Evolutionary conservation across 352 stramenopile genomes (phyloP), one percentile per base, ranked within the genome.

Genomic region (Halophytophthora polymorphica): DNA sequence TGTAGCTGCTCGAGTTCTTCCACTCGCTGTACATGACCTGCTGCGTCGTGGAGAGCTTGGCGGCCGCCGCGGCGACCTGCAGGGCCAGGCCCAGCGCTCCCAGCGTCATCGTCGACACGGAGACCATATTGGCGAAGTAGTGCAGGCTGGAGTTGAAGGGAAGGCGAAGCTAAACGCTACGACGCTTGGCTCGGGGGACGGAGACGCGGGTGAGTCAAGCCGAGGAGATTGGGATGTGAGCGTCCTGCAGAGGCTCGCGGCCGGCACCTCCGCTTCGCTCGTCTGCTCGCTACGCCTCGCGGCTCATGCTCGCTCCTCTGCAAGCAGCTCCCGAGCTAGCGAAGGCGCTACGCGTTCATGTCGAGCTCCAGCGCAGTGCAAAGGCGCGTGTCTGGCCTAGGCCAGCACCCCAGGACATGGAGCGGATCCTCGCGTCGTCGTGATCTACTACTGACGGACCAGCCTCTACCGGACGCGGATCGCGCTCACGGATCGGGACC

Each of bases 1-100:
- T 61, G 56, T 73, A 77, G 60, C 73, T 66, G 13, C 43, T 56
- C 17, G 64, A 66, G 35, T 73, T 57, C 53, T 64, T 73, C 60
- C 64, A 77, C 43, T 73, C 60, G 34, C 45, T 45, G 38, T 65
- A 71, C 28, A 53, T 58, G 48, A 58, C 56, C 34, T 66, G 46
- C 39, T 57, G 38, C 43, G 59, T 18, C 46, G 19, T 50, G 12
- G 36, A 49, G 19, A 56, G 8, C 12, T 37, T 21, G 15, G 19
- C 31, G 31, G 43, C 50, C 7, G 41, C 49, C 10, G 44, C 48
- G n/a, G 58, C 22, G 29, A 63, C 23, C 29, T 63, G 52, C 3
- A 43, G 23, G 19, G 58, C 64, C 29, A 65, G 25, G 33, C 35
- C 50, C 39, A 71, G 57, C 21, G 43, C 46, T 21, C 47, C 53